phyloP scores from a whole-genome alignment of 78 protist genomes.

The Dictyostelium firmibasis region DNA sequence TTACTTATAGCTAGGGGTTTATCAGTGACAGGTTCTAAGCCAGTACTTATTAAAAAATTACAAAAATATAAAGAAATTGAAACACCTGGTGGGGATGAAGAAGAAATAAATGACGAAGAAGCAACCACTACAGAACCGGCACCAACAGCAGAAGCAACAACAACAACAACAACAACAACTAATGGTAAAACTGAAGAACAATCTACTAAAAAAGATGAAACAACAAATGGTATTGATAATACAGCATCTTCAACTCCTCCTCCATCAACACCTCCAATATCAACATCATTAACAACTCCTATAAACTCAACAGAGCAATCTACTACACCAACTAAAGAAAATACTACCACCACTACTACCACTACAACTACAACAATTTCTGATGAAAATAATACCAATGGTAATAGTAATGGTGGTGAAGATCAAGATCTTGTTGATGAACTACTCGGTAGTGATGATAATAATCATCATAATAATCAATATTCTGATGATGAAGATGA shows the following conservation, averaged over 20 bases:
- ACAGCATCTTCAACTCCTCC: background rate
- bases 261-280: background rate
- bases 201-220: background rate
- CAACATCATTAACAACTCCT: background rate
- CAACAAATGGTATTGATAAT: background rate
- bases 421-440: background rate
- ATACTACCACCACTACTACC: no score
- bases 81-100: background rate
- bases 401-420: background rate
- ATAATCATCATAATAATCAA: background rate
- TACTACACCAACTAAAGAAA: background rate
- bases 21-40: constrained; percentile 18
- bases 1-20: constrained; percentile 1
- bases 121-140: background rate
- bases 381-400: background rate
- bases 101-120: constrained; percentile 10
- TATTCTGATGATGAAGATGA: background rate
- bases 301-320: background rate
- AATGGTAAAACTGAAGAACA: background rate
- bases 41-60: constrained; percentile 17
- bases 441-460: background rate
- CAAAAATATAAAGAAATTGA: background rate
- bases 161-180: background rate
- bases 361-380: background rate
- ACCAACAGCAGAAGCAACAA: background rate